Percentiles rank a stretch among this genome's conserved stretches.
phyloP scores from a whole-genome alignment of 495 filamentous ascomycete genomes.

The Trichoderma gamsii region DNA sequence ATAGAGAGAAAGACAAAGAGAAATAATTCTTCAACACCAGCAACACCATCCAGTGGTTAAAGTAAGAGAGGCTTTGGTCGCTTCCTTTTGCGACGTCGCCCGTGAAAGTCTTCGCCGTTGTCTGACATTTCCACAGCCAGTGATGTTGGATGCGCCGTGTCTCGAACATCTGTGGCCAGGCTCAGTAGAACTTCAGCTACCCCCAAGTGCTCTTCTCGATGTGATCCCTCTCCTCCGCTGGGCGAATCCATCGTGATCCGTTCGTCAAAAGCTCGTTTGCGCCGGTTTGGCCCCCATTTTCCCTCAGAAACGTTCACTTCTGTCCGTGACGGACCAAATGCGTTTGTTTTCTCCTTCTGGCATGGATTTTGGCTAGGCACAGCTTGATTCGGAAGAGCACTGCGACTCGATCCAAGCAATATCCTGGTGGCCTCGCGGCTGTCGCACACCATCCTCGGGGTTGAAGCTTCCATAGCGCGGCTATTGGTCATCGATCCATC shows the following conservation, averaged over 20 bases:
- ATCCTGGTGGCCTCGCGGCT: background rate
- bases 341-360: background rate
- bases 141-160: background rate
- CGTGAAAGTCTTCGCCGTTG: background rate
- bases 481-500: background rate
- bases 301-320: background rate
- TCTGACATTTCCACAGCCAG: background rate
- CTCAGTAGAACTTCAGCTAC: background rate
- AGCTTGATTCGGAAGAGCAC: background rate
- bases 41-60: background rate
- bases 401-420: background rate
- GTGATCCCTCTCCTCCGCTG: slow-evolving; percentile 6
- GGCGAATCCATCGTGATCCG: slow-evolving; percentile 19
- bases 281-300: background rate
- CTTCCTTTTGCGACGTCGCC: background rate
- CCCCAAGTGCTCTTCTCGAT: background rate
- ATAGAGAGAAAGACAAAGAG: too few relatives aligned
- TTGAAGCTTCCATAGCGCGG: background rate
- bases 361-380: background rate
- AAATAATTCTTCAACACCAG: background rate
- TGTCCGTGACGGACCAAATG: background rate
- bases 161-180: background rate
- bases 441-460: background rate
- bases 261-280: background rate
- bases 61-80: background rate